Evolutionary conservation across 1,139 yeast genomes (phyloP), one percentile per base, ranked within the genome.

Genomic region (Hanseniaspora uvarum): DNA sequence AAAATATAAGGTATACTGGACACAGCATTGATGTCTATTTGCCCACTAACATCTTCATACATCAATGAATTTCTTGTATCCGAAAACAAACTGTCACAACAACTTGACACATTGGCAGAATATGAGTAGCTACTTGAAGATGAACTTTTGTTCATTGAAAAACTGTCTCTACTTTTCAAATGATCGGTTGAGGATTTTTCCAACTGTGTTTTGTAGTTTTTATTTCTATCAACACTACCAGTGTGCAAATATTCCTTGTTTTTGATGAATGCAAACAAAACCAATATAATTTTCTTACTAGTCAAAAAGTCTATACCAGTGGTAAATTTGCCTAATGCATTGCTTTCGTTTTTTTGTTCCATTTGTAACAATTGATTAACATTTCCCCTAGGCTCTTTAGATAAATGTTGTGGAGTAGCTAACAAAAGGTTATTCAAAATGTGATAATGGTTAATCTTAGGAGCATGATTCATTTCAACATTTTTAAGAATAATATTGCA

Each of bases 261-360:
- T 12, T 50, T 50, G 5, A 38, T 34, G 8, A 50, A 28, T 11
- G 67, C 67, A 8, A 65, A 59, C 16, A 86, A 64, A 33, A 85
- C 65, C 58, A 81, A 83, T 24, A 80, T 69, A 19, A 88, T 60
- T 2, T 80, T 64, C 11, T 76, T 72, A 26, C 85, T 74, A 0
- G 89, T 77, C 16, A 75, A 72, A 59, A 83, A 83, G 10, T 88
- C 79, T 23, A 83, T 59, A 0, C 81, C 81, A 2, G 77, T 75
- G 5, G 64, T 62, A 1, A 71, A 69, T 33, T 72, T 72, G 10
- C 60, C 51, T 61, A 58, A 70, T 66, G 62, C 65, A 62, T 59
- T 62, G 26, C 33, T 53, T 47, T 56, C 59, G 3, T 57, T 56
- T 34, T 58, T 65, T 59, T 61, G 63, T 24, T 59, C 60, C 47